Evolutionary conservation across 2,329 filamentous ascomycete genomes (phyloP), one percentile per base, ranked within the genome.

Genomic region (Dryadomyces quercus-mongolicae): DNA sequence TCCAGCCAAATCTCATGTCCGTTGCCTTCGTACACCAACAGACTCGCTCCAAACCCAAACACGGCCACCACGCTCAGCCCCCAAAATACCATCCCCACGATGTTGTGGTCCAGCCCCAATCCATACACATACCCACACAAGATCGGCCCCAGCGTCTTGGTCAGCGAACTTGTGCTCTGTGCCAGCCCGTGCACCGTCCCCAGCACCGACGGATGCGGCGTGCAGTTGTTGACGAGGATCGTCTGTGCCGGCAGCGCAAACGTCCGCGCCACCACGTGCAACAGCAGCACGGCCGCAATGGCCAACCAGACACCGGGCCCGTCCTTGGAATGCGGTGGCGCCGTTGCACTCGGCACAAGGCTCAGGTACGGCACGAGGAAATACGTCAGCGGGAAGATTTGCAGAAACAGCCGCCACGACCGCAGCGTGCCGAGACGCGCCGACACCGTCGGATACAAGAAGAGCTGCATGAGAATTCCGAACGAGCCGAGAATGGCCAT

Each of bases 401-500:
- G 75, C 1, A 91, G 71, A 43, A 82, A 86, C n/a, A 76, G 67
- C 3, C 83, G 78, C 74, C 84, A 89, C 46, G 81, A 83, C 5
- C 73, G 72, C 52, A 90, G 68, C 1, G 85, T 85, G 38, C 87
- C 88, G 1, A 88, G 75, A 2, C 76, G 76, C 2, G 74, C 71
- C 49, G 86, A 86, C 18, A 89, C 69, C 34, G 70, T 68, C 1
- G 87, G 86, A 63, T 91, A 92, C 10, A 88, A 69, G 51, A 86
- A 71, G 12, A 89, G 75, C 65, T 90, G 86, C 48, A 93, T 72
- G 0, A 74, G 70, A 42, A 93, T 84, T n/a, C 88, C 88, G 46
- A 92, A 81, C 50, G 80, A 68, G 9, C 88, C 88, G 16, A 93
- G 76, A 52, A 86, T 82, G 2, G 87, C 82, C 71, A 91, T 89